phyloP scores from a whole-genome alignment of 1,284 basidiomycete species.

The Malassezia furfur region DNA sequence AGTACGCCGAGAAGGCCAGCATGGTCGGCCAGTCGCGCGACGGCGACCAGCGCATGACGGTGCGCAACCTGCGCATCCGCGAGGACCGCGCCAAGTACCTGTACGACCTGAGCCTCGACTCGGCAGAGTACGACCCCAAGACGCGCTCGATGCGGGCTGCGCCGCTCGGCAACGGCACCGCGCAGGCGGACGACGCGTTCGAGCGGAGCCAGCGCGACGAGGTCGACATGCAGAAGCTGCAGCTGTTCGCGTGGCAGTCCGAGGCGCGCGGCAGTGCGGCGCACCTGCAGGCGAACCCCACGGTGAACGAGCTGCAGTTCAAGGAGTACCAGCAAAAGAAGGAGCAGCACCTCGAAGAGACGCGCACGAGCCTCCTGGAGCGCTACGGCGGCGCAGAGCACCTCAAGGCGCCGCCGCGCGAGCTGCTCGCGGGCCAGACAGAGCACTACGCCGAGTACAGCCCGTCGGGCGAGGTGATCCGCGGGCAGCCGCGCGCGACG shows the following conservation, averaged over 20 bases:
- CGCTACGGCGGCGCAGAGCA: constrained; percentile 93
- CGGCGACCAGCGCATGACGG: constrained; percentile 93
- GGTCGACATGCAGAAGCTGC: constrained; percentile 77
- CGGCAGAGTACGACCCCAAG: constrained; percentile 98
- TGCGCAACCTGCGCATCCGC: constrained; percentile 93
- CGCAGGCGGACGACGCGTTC: constrained; percentile 96
- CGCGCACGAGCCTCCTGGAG: constrained; percentile 54
- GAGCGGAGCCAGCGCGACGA: constrained; percentile 79
- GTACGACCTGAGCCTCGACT: constrained; percentile 87
- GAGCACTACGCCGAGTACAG: constrained; percentile 98
- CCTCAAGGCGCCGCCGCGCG: constrained; percentile 73
- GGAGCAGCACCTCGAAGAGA: constrained; percentile 75
- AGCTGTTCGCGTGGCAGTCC: constrained; percentile 95
- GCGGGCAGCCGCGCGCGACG: constrained; percentile 78
- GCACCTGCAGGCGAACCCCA: constrained; percentile 91
- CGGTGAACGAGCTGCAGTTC: constrained; percentile 77
- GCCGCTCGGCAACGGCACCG: constrained; percentile 63
- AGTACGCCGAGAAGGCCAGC: constrained; percentile 89
- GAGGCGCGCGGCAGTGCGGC: constrained; percentile 74
- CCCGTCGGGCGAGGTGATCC: constrained; percentile 76
- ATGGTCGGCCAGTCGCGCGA: constrained; percentile 96
- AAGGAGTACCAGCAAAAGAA: constrained; percentile 84
- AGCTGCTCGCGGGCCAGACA: constrained; percentile 83
- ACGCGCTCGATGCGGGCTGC: constrained; percentile 99
- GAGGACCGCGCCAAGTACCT: constrained; percentile 99